phyloP scores from a whole-genome alignment of 2,329 filamentous ascomycete species.

The Aspergillus pseudoglaucus region DNA sequence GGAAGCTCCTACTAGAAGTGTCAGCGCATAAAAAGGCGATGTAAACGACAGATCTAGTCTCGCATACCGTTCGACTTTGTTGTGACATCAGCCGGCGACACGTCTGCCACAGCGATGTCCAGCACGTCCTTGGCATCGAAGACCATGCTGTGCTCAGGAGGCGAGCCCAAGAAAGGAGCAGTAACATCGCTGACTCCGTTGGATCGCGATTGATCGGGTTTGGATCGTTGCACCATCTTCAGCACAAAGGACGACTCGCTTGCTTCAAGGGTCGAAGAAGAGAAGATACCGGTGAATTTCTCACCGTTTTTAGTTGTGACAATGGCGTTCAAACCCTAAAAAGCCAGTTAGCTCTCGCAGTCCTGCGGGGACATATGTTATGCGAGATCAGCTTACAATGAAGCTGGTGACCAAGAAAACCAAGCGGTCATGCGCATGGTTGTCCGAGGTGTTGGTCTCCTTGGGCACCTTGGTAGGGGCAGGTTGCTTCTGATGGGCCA shows the following conservation, averaged over 20 bases:
- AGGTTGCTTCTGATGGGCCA: constrained; percentile 37
- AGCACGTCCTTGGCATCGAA: constrained; percentile 57
- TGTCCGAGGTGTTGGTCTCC: constrained; percentile 49
- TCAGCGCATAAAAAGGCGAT: constrained; percentile 1
- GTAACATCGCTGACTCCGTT: constrained; percentile 38
- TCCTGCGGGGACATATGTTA: neutral
- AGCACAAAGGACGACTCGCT: constrained; percentile 51
- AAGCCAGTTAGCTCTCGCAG: constrained; percentile 13
- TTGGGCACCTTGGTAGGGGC: constrained; percentile 35
- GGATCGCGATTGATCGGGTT: constrained; percentile 26
- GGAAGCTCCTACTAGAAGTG: constrained; percentile 50
- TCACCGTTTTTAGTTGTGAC: constrained; percentile 57
- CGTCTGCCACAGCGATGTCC: constrained; percentile 50
- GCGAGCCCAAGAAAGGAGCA: constrained; percentile 37
- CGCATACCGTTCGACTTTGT: constrained; percentile 53
- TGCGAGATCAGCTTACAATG: constrained; percentile 44
- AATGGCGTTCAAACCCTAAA: constrained; percentile 49
- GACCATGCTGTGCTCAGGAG: constrained; percentile 47
- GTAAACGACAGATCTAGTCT: neutral
- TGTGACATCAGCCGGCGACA: constrained; percentile 47
- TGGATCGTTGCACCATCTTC: constrained; percentile 58
- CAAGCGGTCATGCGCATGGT: constrained; percentile 55
- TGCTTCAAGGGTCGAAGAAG: constrained; percentile 48
- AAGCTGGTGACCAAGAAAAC: constrained; percentile 54
- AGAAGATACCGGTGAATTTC: constrained; percentile 56